Evolutionary conservation across 2,329 filamentous ascomycete genomes (phyloP).

Genomic region (Fusarium buharicum): DNA sequence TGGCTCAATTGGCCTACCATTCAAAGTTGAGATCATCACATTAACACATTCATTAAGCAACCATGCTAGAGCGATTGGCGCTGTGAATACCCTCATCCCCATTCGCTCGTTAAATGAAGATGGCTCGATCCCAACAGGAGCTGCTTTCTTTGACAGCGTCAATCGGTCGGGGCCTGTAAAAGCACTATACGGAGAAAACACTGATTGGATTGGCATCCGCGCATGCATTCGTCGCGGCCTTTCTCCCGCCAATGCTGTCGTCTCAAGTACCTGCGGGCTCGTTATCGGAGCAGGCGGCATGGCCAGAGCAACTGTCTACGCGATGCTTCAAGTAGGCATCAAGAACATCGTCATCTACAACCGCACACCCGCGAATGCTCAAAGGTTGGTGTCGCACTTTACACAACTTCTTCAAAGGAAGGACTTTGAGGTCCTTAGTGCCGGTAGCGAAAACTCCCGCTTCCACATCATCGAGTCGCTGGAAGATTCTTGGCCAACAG

Average conservation of each 20-base stretch:
- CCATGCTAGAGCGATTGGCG: constrained; percentile 79
- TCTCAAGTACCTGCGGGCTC: constrained; percentile 64
- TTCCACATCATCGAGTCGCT: constrained; percentile 69
- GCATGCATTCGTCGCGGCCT: constrained; percentile 77
- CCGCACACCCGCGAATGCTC: constrained; percentile 73
- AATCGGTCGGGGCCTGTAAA: constrained; percentile 73
- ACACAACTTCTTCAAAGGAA: constrained; percentile 62
- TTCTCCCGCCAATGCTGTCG: constrained; percentile 75
- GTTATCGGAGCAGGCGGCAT: constrained; percentile 77
- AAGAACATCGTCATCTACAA: constrained; percentile 81
- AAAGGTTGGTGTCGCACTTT: constrained; percentile 75
- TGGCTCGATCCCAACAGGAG: constrained; percentile 66
- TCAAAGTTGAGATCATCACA: constrained; percentile 78
- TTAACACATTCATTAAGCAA: constrained; percentile 75
- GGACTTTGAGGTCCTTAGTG: constrained; percentile 56
- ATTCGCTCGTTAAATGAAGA: constrained; percentile 69
- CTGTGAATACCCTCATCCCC: constrained; percentile 80
- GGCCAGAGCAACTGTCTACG: constrained; percentile 81
- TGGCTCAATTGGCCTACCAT: constrained; percentile 76
- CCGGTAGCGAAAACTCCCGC: constrained; percentile 56
- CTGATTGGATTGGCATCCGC: constrained; percentile 82
- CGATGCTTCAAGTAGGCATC: constrained; percentile 80
- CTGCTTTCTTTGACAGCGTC: constrained; percentile 60
- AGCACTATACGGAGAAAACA: constrained; percentile 81
- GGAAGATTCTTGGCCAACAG: constrained; percentile 71